A percentile compares a stretch with the other conserved stretches of the same genome.
phyloP scores from a whole-genome alignment of 2,329 filamentous ascomycete genomes.

The Neocatenulostroma microsporum region DNA sequence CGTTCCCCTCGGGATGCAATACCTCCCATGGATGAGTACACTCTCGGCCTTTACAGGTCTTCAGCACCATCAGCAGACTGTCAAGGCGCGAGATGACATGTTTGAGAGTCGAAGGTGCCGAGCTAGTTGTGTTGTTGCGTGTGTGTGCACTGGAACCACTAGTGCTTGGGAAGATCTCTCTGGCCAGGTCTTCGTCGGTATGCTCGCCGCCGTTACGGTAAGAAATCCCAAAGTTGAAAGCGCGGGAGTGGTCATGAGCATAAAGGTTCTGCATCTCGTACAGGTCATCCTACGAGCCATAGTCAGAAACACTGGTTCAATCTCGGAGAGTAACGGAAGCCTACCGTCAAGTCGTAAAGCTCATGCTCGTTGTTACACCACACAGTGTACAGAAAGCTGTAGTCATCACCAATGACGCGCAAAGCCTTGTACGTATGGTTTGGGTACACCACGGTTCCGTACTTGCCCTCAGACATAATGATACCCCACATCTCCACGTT shows the following conservation, averaged over 20 bases:
- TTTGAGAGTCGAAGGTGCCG: neutral
- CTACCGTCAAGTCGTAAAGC: slow-evolving; percentile 47
- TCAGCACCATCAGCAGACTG: slow-evolving; percentile 27
- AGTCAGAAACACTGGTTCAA: neutral
- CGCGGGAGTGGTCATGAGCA: neutral
- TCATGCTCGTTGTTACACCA: slow-evolving; percentile 64
- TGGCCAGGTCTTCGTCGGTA: neutral
- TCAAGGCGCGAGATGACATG: slow-evolving; percentile 23
- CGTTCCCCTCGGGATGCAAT: slow-evolving; percentile 24
- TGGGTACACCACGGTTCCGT: slow-evolving; percentile 19
- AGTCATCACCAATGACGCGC: slow-evolving; percentile 29
- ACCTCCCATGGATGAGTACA: slow-evolving; percentile 27
- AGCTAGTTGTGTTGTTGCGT: neutral
- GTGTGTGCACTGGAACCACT: neutral
- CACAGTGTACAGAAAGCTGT: slow-evolving; percentile 58
- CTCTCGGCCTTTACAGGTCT: slow-evolving; percentile 25
- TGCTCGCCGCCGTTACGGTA: neutral
- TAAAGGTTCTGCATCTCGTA: slow-evolving; percentile 20
- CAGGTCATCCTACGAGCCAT: slow-evolving; percentile 8
- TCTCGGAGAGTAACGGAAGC: neutral
- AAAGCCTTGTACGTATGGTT: slow-evolving; percentile 29
- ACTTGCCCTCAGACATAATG: slow-evolving; percentile 27
- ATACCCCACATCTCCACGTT: slow-evolving; percentile 37
- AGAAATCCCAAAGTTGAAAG: neutral
- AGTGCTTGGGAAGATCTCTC: neutral